These are phyloP conservation scores for Cadophora gregata DNA, from an alignment of 2,329 filamentous ascomycete species.

Conservation along the genomic window DNA sequence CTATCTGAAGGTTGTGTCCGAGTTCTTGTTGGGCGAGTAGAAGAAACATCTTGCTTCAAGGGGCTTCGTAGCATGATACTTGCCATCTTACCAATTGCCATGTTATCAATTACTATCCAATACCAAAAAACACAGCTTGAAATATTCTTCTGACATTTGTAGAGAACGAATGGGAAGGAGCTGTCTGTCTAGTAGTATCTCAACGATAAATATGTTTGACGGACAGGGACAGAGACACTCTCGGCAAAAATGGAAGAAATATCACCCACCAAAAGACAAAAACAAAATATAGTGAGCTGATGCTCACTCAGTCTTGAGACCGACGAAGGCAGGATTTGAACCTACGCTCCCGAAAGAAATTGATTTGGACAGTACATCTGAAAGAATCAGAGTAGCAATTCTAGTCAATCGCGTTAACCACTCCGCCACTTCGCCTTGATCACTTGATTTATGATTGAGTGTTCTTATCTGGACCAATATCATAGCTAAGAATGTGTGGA, in stretches of 20 bases:
- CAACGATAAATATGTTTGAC: too few species aligned
- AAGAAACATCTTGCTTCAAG: too few species aligned
- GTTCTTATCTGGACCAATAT: background rate
- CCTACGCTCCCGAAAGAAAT: conserved; percentile 22
- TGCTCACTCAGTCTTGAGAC: too few species aligned
- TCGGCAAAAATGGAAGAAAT: too few species aligned
- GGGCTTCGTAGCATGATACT: too few species aligned
- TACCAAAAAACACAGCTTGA: too few species aligned
- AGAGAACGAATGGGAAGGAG: too few species aligned
- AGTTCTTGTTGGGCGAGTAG: conserved; percentile 36
- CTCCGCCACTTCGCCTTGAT: conserved; percentile 16
- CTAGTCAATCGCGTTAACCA: conserved; percentile 23
- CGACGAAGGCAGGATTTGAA: conserved; percentile 20
- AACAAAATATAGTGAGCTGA: background rate
- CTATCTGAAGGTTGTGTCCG: conserved; percentile 44
- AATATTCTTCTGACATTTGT: too few species aligned
- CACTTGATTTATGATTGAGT: background rate
- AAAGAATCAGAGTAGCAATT: background rate
- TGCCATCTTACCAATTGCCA: too few species aligned
- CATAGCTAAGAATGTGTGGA: background rate
- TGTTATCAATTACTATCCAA: too few species aligned
- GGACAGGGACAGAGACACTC: too few species aligned
- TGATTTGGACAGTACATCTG: conserved; percentile 3
- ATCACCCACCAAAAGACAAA: background rate
- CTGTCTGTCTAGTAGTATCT: too few species aligned